Conservation (phyloP, 2,329 filamentous ascomycete species). For the Thelonectria olida region DNA sequence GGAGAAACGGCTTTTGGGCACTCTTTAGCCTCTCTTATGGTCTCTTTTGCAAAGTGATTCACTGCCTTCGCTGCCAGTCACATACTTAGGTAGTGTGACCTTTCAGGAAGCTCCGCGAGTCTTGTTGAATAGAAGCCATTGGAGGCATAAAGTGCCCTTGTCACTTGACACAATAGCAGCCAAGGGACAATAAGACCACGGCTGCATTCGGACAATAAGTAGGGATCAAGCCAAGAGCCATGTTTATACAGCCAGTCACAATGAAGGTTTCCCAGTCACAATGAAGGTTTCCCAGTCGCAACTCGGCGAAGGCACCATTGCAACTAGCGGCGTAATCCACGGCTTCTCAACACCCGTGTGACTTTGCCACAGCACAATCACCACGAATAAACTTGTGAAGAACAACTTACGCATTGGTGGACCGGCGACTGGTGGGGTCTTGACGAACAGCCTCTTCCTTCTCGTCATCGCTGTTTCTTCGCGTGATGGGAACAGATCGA, state of each 20-base stretch:
- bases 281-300: background rate
- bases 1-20: background rate
- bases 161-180: background rate
- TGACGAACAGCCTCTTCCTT: conserved; percentile 79
- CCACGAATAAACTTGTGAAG: conserved; percentile 18
- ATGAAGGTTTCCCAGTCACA: background rate
- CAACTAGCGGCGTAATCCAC: background rate
- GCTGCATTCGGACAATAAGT: background rate
- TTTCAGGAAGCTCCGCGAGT: background rate
- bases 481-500: conserved; percentile 85
- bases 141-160: background rate
- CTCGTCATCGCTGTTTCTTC: conserved; percentile 91
- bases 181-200: background rate
- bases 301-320: background rate
- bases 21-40: background rate
- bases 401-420: conserved; percentile 79
- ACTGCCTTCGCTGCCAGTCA: background rate
- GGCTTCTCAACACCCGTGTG: background rate
- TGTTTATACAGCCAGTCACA: background rate
- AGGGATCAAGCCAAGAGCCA: background rate
- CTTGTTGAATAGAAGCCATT: background rate
- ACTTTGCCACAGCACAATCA: background rate
- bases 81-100: too few relatives aligned
- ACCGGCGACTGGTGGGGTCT: conserved; percentile 75
- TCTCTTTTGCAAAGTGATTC: conserved; percentile 9